A percentile compares a stretch with the other conserved stretches of the same genome.
Conservation (phyloP, 1,139 yeast species). For the Chernovozyma aurita region DNA sequence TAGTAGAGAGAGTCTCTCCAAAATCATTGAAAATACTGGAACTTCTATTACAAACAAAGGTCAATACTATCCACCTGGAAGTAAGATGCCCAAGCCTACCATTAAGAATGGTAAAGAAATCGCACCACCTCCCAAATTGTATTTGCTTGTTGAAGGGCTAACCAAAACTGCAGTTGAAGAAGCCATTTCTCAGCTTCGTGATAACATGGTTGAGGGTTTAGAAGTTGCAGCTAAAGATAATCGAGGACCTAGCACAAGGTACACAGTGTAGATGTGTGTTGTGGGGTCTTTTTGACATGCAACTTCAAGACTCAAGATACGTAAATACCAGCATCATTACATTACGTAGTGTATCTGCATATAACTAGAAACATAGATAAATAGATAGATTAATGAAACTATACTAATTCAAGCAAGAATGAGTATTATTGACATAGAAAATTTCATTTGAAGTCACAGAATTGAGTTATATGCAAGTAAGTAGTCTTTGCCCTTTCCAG, state of each 20-base stretch:
- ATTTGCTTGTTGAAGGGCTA: slow-evolving; percentile 74
- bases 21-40: slow-evolving; percentile 66
- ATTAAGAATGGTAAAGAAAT: slow-evolving; percentile 25
- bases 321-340: no score
- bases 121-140: slow-evolving; percentile 69
- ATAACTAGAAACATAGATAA: no score
- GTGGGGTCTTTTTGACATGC: no score
- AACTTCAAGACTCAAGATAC: no score
- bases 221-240: slow-evolving; percentile 37
- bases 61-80: slow-evolving; percentile 59
- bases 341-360: no score
- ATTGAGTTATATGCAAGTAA: no score
- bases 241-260: slow-evolving; percentile 33
- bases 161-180: slow-evolving; percentile 58
- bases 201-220: slow-evolving; percentile 58
- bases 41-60: slow-evolving; percentile 86
- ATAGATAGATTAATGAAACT: no score
- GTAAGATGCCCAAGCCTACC: slow-evolving; percentile 38
- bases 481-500: no score
- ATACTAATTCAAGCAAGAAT: no score
- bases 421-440: no score
- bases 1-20: slow-evolving; percentile 59
- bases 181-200: slow-evolving; percentile 63
- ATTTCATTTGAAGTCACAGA: no score
- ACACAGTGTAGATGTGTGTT: slow-evolving; percentile 25